Conservation (phyloP, 2,329 filamentous ascomycete genomes). For the Colletotrichum euphorbiae region DNA sequence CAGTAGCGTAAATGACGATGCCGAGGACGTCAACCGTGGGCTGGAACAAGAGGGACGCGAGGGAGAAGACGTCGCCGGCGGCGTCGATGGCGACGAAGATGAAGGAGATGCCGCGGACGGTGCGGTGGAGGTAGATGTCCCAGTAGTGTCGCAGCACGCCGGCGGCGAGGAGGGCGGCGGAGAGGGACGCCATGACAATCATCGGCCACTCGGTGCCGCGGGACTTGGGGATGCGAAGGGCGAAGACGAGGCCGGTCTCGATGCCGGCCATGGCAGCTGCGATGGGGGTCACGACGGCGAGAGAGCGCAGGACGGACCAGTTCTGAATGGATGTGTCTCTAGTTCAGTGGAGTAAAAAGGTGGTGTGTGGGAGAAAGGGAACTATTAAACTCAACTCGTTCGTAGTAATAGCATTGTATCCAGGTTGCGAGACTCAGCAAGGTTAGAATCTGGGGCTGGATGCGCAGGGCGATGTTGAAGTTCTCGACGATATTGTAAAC, state of each 20-base stretch:
- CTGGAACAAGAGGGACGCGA: slow-evolving; percentile 74
- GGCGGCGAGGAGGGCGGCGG: slow-evolving; percentile 70
- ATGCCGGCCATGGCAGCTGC: slow-evolving; percentile 68
- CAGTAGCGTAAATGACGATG: slow-evolving; percentile 74
- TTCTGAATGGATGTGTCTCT: slow-evolving; percentile 49
- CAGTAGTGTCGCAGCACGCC: slow-evolving; percentile 77
- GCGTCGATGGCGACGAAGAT: slow-evolving; percentile 78
- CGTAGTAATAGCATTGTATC: slow-evolving; percentile 58
- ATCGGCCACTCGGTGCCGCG: slow-evolving; percentile 68
- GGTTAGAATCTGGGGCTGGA: slow-evolving; percentile 58
- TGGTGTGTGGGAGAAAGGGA: slow-evolving; percentile 6
- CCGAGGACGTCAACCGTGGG: slow-evolving; percentile 69
- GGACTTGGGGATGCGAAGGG: slow-evolving; percentile 58
- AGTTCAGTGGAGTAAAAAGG: background rate
- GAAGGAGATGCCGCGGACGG: slow-evolving; percentile 78
- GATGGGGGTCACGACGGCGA: slow-evolving; percentile 62
- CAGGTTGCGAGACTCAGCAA: slow-evolving; percentile 57
- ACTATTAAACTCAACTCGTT: slow-evolving; percentile 44
- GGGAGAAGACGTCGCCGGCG: slow-evolving; percentile 74
- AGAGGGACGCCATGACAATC: slow-evolving; percentile 74
- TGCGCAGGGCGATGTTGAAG: slow-evolving; percentile 55
- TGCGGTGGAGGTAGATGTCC: slow-evolving; percentile 75
- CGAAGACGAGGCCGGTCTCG: slow-evolving; percentile 70
- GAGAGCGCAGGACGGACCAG: slow-evolving; percentile 63
- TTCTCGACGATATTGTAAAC: slow-evolving; percentile 58